Evolutionary conservation across 129 eudicot genomes (phyloP).

Genomic region (Scalesia atractyloides): DNA sequence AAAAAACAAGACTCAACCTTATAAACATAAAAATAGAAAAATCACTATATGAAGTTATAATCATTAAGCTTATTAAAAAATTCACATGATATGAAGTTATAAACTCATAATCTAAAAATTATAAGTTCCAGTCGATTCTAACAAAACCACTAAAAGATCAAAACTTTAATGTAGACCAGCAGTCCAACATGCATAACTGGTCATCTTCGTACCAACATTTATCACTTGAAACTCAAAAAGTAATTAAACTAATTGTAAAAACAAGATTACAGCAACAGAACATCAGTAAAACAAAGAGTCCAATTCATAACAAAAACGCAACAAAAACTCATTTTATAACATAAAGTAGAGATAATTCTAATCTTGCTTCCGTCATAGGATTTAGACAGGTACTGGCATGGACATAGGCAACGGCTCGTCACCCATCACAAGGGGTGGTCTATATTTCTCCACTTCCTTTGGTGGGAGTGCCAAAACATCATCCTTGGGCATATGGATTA

Average conservation of each 20-base stretch:
- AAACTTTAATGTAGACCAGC: too few relatives aligned
- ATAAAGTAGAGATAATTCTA: too few relatives aligned
- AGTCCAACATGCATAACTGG: too few relatives aligned
- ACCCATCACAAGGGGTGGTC: slow-evolving; percentile 32
- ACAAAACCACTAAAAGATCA: too few relatives aligned
- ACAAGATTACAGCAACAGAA: neutral
- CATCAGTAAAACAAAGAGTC: neutral
- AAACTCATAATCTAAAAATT: too few relatives aligned
- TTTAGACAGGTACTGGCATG: slow-evolving; percentile 23
- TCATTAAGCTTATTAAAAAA: too few relatives aligned
- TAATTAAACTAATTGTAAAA: neutral
- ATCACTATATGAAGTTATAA: too few relatives aligned
- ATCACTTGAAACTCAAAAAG: neutral
- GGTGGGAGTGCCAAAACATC: slow-evolving; percentile 36
- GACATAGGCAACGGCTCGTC: slow-evolving; percentile 39
- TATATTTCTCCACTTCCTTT: slow-evolving; percentile 39
- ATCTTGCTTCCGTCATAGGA: neutral
- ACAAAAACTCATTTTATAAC: slow-evolving; percentile 2
- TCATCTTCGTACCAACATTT: neutral
- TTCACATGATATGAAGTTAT: too few relatives aligned
- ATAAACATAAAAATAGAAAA: too few relatives aligned
- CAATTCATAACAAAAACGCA: slow-evolving; percentile 6
- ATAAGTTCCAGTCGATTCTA: too few relatives aligned
- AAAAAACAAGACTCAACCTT: too few relatives aligned
- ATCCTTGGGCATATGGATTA: slow-evolving; percentile 50